Base-by-base conservation (phyloP, 140 eudicot species). In the Artemisia princeps region DNA sequence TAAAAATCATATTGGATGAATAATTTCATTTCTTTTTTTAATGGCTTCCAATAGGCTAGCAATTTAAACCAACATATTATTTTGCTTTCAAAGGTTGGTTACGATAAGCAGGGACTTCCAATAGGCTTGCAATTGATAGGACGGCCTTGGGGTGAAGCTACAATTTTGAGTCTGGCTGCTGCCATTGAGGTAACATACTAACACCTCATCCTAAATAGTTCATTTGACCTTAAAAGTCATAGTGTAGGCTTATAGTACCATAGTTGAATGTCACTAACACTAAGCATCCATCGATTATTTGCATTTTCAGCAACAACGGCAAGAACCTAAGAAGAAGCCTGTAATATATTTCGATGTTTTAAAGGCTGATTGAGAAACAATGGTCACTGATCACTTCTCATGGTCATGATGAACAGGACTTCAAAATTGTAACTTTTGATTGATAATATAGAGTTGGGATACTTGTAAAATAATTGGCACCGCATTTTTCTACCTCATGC, bases 101-200 rank as follows among this genome's bases (percentile, higher is more conserved):
- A 70, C 26, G 74, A 70, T 16, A 58, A 70, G 59, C 59, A 58
- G 8, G 74, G 74, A 14, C 74, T 70, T 58, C 74, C 67, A 10
- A 70, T 70, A 10, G 74, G 74, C 3, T 58, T 70, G 45, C 74
- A 58, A 17, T 7, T 70, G 19, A 70, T 70, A 0, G 74, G 67
- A 2, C 17, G 59, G 0, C 74, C 74, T 23, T 70, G 74, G 74
- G 44, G 67, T 15, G 74, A 70, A 59, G 67, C 74, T 59, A 70
- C 74, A 10, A 46, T 70, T 58, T 24, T 70, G 74, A 49, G 50
- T 14, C 60, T 70, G 58, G 74, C 74, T 69, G 65, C 74, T 14
- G 57, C 57, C 12, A 15, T 56, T 1, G 74, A 69, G 74, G 74
- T 69, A 69, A 40, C 11, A 55, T 6, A 37, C 44, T 37, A 37